phyloP scores from a whole-genome alignment of 805 yeast species.

The Grigorovia yakushimaensis region DNA sequence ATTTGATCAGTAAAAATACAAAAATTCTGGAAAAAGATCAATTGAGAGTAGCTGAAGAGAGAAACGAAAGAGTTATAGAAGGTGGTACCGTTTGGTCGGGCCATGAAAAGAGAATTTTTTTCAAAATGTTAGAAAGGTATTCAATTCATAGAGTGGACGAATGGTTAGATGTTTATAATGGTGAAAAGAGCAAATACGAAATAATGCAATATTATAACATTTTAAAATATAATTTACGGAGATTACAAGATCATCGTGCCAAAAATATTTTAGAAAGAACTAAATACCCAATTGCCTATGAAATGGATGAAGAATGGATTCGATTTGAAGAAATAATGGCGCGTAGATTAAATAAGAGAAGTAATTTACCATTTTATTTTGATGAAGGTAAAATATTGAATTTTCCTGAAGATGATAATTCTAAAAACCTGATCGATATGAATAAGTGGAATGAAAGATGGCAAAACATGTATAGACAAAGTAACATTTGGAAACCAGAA shows the following conservation, averaged over 20 bases:
- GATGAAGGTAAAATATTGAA: neutral
- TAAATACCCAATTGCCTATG: conserved; percentile 28
- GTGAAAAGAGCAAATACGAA: conserved; percentile 21
- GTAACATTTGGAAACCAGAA: conserved; percentile 8
- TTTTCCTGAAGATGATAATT: neutral
- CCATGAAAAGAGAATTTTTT: conserved; percentile 24
- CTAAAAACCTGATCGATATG: conserved; percentile 8
- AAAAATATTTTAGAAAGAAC: conserved; percentile 14
- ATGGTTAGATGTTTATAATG: conserved; percentile 15
- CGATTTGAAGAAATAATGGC: conserved; percentile 22
- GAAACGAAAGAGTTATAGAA: conserved; percentile 4
- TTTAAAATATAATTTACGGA: conserved; percentile 12
- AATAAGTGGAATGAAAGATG: conserved; percentile 24
- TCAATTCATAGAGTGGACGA: conserved; percentile 26
- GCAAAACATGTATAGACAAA: conserved; percentile 18
- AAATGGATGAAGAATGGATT: conserved; percentile 22
- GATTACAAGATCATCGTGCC: conserved; percentile 8
- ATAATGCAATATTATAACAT: conserved; percentile 20
- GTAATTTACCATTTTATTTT: neutral
- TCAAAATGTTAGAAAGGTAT: conserved; percentile 21
- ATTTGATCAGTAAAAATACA: neutral
- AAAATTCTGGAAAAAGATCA: neutral
- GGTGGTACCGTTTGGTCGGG: conserved; percentile 23
- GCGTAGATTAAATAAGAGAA: conserved; percentile 1
- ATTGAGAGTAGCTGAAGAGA: neutral